Base-by-base conservation (phyloP, 208 protist genomes). In the Leishmania gerbilli region DNA sequence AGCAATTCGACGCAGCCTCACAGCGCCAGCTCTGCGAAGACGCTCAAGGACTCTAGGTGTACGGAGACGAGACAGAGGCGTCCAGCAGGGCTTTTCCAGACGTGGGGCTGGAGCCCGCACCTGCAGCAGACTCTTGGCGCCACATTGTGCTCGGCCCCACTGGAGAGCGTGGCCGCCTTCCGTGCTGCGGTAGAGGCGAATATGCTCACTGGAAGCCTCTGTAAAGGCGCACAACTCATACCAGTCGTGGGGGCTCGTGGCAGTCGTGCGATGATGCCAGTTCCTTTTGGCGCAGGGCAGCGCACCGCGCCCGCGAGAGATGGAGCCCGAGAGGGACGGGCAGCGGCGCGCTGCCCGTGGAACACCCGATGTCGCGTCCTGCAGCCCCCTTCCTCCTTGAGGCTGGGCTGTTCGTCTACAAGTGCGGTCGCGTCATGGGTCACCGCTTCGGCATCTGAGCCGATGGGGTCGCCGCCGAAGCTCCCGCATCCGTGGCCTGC, bases 61-160 rank as follows among this genome's bases (percentile, higher is more conserved):
- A 55, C 56, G 51, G 15, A 3, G 15, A 19, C 37, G n/a, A 31
- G 15, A 34, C 62, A 31, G 34, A 3, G 3, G 53, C 49, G 13
- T 9, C 81, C 31, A n/a, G 76, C 58, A 4, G 47, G 58, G 51
- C 75, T 83, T 24, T 65, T 79, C 79, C 55, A n/a, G 45, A 45
- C 64, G 56, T 72, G 72, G 76, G 7, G 24, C 31, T 95, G 89
- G 91, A 87, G 86, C 60, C 53, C 79, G 17, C 74, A 71, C 37
- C 83, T 92, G 37, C 71, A 71, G 69, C 55, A 78, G 45, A 89
- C 86, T 4, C 82, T 94, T 6, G 91, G 91, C 2, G 74, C 71
- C 13, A 40, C 89, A 67, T 75, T 93, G 51, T 77, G 67, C 49
- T 37, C 67, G 1, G 89, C 80, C 21, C 87, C 88, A 45, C 69